Evolutionary conservation across 2,329 filamentous ascomycete species (phyloP), one percentile per base, ranked within the genome.

Genomic region (Phialophora verrucosa): DNA sequence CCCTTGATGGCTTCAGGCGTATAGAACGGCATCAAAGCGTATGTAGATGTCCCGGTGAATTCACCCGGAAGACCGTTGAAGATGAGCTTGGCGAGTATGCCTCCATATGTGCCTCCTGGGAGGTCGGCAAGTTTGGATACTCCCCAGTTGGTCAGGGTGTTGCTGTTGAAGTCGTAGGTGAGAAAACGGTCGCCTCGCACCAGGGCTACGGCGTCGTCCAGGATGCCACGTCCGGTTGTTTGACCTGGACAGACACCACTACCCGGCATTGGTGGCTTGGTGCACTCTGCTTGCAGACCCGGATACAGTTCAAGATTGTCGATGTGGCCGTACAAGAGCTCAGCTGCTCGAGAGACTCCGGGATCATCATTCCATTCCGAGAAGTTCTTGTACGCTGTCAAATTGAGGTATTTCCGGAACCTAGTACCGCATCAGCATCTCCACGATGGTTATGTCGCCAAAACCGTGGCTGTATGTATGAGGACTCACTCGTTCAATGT

Each of bases 221-320:
- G 74, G 59, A 83, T 82, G 53, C 78, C 81, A 63, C 81, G 78
- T 54, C 79, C 79, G 5, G 77, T 80, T 2, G 82, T 82, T 27
- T 82, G 79, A 8, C 78, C 78, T 14, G 81, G 80, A 57, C 80
- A 82, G 29, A 83, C 77, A 69, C 81, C 81, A 69, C 77, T 79
- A 3, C 81, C 81, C 5, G 80, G 73, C 72, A 83, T 81, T 0
- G 82, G 73, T 2, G 79, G 80, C 71, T 85, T 85, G n/a, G 82
- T 79, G 62, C 80, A 78, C 71, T 85, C 83, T 10, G 80, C 78
- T 73, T 83, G 81, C 3, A 84, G 73, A 11, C 83, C 83, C 1
- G 83, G 83, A 64, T 84, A 85, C 7, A 86, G 73, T 70, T 86
- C 84, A 12, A 82, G 75, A 6, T 78, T 76, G 23, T 82, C 80